Evolutionary conservation across 1,284 basidiomycete species (phyloP), one percentile per base, ranked within the genome.

Genomic region (Tetrapyrgos nigripes): DNA sequence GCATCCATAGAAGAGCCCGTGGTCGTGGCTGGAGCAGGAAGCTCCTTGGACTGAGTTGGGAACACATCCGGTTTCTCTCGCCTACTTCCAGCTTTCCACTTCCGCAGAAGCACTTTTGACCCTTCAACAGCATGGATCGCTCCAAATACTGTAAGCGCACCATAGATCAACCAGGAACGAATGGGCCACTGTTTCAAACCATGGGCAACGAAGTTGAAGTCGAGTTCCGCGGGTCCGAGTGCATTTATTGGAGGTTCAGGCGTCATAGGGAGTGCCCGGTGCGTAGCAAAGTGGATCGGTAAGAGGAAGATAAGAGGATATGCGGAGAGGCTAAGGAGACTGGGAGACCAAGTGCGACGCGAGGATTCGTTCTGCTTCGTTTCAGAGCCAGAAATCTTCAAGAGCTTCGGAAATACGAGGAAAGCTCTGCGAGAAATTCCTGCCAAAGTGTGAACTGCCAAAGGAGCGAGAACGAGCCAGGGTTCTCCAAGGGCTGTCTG

Each of bases 171-270:
- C 81, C 82, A 85, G 60, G 80, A 87, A 11, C 82, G 75, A 69
- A 75, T 71, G 0, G 90, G 90, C 81, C 86, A 92, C 19, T 62
- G 73, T 5, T 79, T 74, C 46, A 92, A 69, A 0, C 83, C 87
- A 4, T 80, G 77, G 70, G 92, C 90, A 55, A 92, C 88, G 68
- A 86, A 91, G 60, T 91, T 87, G 67, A 82, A 91, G 72, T 92
- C 87, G 40, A 92, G 79, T 64, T 93, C 89, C 0, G 84, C 74
- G 0, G 90, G 89, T 26, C 87, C 84, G n/a, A 92, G 76, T 5
- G 79, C 71, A 48, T 76, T 71, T 59, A 91, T 84, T 13, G 87
- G 83, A 0, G 77, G 59, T 10, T 66, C 58, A 1, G 77, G 63
- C 35, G 74, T 69, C 1, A 78, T 73, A 2, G 89, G 88, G 49